A percentile compares a stretch with the other conserved stretches of the same genome.
Conservation (phyloP, 805 yeast species). For the Kodamaea nitidulidarum region DNA sequence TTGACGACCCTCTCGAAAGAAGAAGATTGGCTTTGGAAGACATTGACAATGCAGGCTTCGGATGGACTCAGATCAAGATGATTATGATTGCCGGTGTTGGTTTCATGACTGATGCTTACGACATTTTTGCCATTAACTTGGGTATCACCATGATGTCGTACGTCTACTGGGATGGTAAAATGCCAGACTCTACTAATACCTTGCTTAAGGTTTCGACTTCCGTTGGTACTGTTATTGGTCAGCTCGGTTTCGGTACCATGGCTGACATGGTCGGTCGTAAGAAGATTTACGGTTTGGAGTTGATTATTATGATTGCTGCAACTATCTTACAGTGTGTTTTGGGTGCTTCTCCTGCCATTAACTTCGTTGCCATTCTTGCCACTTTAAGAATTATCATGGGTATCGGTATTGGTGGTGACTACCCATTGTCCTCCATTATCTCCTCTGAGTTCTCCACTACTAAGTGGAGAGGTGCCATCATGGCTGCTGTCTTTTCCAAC, state of each 20-base stretch:
- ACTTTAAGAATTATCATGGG: slow-evolving; percentile 87
- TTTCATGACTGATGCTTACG: slow-evolving; percentile 89
- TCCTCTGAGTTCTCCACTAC: slow-evolving; percentile 91
- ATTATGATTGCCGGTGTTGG: slow-evolving; percentile 89
- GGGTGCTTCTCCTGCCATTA: slow-evolving; percentile 69
- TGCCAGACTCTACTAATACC: slow-evolving; percentile 72
- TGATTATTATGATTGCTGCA: slow-evolving; percentile 78
- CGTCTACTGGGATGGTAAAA: slow-evolving; percentile 63
- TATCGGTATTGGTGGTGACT: slow-evolving; percentile 97
- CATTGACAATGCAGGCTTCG: slow-evolving; percentile 73
- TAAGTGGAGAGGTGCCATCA: slow-evolving; percentile 96
- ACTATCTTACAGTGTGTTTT: slow-evolving; percentile 72
- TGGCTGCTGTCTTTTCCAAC: slow-evolving; percentile 94
- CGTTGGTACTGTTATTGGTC: slow-evolving; percentile 92
- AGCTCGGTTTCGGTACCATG: slow-evolving; percentile 74
- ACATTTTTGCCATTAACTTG: slow-evolving; percentile 84
- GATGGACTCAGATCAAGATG: slow-evolving; percentile 81
- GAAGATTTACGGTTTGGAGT: slow-evolving; percentile 80
- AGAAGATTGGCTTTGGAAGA: slow-evolving; percentile 81
- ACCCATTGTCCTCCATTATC: slow-evolving; percentile 89
- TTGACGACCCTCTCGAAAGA: slow-evolving; percentile 82
- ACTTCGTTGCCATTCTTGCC: slow-evolving; percentile 67
- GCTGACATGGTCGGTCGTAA: slow-evolving; percentile 87
- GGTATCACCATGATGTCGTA: slow-evolving; percentile 75
- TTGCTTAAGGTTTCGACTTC: slow-evolving; percentile 84